These are phyloP conservation scores for Leptoxyphium fumago DNA, from an alignment of 2,329 filamentous ascomycete species.

Conservation along the genomic window DNA sequence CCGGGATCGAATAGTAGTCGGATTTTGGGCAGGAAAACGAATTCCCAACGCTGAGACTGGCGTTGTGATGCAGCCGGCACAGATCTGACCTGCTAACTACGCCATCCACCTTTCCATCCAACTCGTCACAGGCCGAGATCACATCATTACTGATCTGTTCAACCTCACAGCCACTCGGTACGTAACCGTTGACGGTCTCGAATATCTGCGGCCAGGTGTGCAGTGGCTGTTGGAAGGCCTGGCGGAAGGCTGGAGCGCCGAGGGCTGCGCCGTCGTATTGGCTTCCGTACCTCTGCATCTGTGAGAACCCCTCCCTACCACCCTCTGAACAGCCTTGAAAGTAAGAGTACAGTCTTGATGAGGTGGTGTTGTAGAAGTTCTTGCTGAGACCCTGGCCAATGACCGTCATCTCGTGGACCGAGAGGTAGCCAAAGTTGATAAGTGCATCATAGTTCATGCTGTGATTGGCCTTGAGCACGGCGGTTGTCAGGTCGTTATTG, in stretches of 20 bases:
- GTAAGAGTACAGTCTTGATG: constrained; percentile 29
- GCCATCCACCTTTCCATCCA: constrained; percentile 41
- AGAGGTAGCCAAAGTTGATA: constrained; percentile 38
- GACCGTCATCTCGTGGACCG: constrained; percentile 36
- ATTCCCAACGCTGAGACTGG: constrained; percentile 32
- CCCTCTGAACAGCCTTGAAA: constrained; percentile 42
- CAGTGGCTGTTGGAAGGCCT: constrained; percentile 31
- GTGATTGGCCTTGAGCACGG: constrained; percentile 26
- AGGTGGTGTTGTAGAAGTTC: constrained; percentile 22
- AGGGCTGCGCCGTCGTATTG: constrained; percentile 33
- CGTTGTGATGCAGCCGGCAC: constrained; percentile 32
- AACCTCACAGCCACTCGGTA: constrained; percentile 31
- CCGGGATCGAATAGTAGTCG: constrained; percentile 12
- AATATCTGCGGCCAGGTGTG: constrained; percentile 27
- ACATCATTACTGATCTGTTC: constrained; percentile 40
- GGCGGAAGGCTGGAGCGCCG: constrained; percentile 34
- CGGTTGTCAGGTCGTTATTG: constrained; percentile 9
- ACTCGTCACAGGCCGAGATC: constrained; percentile 38
- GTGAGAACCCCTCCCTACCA: constrained; percentile 34
- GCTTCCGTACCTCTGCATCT: constrained; percentile 37
- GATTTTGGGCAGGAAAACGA: constrained; percentile 29
- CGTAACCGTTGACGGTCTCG: constrained; percentile 27
- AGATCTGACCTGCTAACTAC: constrained; percentile 37
- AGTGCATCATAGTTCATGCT: constrained; percentile 36
- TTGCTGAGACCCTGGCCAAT: constrained; percentile 31